Evolutionary conservation across 2,329 filamentous ascomycete species (phyloP).

Genomic region (Lecanicillium sp.): DNA sequence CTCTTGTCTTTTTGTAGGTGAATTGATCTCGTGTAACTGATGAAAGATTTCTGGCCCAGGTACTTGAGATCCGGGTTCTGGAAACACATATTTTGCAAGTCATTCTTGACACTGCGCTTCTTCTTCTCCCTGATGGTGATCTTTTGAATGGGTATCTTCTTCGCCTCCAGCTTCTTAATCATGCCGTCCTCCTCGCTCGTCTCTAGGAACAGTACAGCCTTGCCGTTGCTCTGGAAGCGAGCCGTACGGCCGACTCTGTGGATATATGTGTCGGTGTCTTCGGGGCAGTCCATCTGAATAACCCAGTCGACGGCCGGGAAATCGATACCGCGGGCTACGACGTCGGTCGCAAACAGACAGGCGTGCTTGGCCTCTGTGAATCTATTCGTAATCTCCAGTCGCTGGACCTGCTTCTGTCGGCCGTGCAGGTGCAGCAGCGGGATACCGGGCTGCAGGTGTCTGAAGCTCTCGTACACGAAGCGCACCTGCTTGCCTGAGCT

Average conservation of each 20-base stretch:
- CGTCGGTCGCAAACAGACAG: conserved; percentile 91
- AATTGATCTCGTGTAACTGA: conserved; percentile 79
- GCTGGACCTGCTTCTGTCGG: conserved; percentile 83
- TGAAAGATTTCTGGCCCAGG: conserved; percentile 90
- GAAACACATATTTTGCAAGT: conserved; percentile 93
- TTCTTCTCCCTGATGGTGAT: conserved; percentile 88
- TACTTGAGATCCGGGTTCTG: conserved; percentile 92
- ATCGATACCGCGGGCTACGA: conserved; percentile 88
- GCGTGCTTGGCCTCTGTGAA: conserved; percentile 77
- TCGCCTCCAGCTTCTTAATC: conserved; percentile 74
- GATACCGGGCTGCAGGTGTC: conserved; percentile 90
- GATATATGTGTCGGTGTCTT: conserved; percentile 96
- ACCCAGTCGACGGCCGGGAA: conserved; percentile 98
- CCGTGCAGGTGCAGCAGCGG: conserved; percentile 89
- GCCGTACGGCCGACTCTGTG: conserved; percentile 92
- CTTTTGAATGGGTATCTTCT: conserved; percentile 80
- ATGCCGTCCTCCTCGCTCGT: conserved; percentile 92
- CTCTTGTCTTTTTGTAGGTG: conserved; percentile 89
- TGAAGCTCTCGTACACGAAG: conserved; percentile 89
- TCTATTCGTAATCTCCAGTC: conserved; percentile 78
- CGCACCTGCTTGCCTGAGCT: conserved; percentile 95
- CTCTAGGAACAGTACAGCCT: conserved; percentile 84
- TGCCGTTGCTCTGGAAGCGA: conserved; percentile 82
- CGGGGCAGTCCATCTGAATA: conserved; percentile 94
- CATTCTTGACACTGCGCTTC: conserved; percentile 75